Conservation (phyloP, 2,329 filamentous ascomycete species). For the Massarina eburnea region DNA sequence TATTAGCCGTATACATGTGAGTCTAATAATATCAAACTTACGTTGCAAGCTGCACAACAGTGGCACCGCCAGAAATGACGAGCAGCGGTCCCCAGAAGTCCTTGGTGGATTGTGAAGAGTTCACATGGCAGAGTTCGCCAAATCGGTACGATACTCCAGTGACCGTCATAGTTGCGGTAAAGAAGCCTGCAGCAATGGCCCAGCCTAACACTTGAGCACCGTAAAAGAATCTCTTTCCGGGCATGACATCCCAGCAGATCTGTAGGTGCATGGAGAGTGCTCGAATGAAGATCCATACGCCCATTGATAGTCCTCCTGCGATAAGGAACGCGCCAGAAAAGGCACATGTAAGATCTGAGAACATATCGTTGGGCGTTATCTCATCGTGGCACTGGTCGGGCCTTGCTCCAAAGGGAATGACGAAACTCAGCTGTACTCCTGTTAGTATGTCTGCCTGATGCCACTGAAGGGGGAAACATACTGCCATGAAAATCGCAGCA, state of each 20-base stretch:
- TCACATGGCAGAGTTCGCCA: conserved; percentile 89
- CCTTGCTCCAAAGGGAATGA: conserved; percentile 77
- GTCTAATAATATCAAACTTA: too few species aligned
- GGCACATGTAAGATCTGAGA: conserved; percentile 76
- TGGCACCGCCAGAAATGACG: conserved; percentile 72
- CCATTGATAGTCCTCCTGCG: conserved; percentile 78
- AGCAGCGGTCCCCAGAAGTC: conserved; percentile 91
- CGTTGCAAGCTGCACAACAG: conserved; percentile 80
- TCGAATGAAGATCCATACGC: conserved; percentile 89
- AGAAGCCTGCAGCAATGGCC: conserved; percentile 76
- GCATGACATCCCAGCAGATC: conserved; percentile 94
- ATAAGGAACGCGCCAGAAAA: conserved; percentile 85
- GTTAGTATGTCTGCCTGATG: conserved; percentile 9
- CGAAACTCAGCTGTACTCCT: conserved; percentile 73
- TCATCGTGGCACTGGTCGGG: conserved; percentile 82
- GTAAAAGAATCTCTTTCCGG: conserved; percentile 89
- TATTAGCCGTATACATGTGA: conserved; percentile 19
- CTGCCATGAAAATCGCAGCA: conserved; percentile 76
- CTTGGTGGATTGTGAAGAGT: conserved; percentile 78
- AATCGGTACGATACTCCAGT: conserved; percentile 96
- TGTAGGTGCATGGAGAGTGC: conserved; percentile 92
- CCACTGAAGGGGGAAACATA: conserved; percentile 49
- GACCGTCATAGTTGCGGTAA: conserved; percentile 74
- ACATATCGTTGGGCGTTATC: conserved; percentile 95
- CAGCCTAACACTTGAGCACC: conserved; percentile 78